phyloP scores from a whole-genome alignment of 2,329 filamentous ascomycete genomes.

The Aspergillus ochraceus region DNA sequence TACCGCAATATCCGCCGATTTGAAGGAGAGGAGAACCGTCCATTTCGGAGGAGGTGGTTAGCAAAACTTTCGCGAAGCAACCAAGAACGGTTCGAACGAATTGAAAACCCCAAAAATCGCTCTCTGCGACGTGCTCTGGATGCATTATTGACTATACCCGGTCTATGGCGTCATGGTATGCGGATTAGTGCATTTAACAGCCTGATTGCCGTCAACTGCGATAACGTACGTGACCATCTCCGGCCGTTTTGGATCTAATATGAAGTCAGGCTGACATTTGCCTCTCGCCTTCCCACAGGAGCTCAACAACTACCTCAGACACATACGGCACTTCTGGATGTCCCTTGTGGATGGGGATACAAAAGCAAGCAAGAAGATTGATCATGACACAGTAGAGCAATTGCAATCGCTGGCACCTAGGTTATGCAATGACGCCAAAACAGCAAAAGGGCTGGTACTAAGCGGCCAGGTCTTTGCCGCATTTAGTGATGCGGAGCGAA shows the following conservation, averaged over 20 bases:
- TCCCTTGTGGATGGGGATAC: conserved; percentile 16
- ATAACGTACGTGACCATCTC: conserved; percentile 12
- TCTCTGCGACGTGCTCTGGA: conserved; percentile 11
- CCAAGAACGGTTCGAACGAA: conserved; percentile 8
- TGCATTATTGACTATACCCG: conserved; percentile 12
- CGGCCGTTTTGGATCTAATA: neutral
- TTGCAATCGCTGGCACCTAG: conserved; percentile 21
- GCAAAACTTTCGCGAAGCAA: conserved; percentile 12
- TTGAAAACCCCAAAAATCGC: conserved; percentile 5
- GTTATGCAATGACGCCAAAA: conserved; percentile 12
- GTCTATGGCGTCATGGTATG: conserved; percentile 11
- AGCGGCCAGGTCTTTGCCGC: conserved; percentile 17
- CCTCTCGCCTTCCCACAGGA: conserved; percentile 16
- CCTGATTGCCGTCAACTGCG: conserved; percentile 15
- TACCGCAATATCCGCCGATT: conserved; percentile 14
- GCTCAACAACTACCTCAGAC: conserved; percentile 18
- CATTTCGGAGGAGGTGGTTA: conserved; percentile 5
- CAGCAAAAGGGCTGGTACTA: conserved; percentile 15
- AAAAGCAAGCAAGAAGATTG: conserved; percentile 18
- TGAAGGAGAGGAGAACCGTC: conserved; percentile 6
- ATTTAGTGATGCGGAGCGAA: conserved; percentile 25
- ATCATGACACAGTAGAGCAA: conserved; percentile 18
- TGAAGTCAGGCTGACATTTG: no score
- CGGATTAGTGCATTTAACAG: conserved; percentile 16
- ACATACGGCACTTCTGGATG: conserved; percentile 21